Evolutionary conservation across 768 basidiomycete species (phyloP).

Genomic region (Pulveroboletus sp.): DNA sequence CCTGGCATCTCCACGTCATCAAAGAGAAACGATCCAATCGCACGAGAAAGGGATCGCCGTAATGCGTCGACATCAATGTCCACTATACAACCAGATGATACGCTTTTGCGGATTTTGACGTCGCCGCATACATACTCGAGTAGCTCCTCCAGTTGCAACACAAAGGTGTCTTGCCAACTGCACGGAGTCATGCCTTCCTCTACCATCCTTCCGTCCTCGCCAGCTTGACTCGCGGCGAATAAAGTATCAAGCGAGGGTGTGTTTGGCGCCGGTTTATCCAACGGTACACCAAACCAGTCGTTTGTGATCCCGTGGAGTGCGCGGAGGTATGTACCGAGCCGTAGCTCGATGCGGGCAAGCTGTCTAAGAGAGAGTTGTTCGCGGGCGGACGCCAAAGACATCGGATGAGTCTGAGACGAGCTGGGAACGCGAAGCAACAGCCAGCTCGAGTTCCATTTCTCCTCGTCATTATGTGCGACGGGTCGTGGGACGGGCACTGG

Average conservation of each 20-base stretch:
- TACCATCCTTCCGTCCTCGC: constrained; percentile 6
- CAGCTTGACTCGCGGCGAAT: neutral
- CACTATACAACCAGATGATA: constrained; percentile 5
- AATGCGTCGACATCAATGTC: constrained; percentile 38
- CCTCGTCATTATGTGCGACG: constrained; percentile 41
- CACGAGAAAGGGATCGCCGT: constrained; percentile 55
- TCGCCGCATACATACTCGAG: constrained; percentile 41
- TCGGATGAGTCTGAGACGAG: constrained; percentile 32
- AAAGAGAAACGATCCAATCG: constrained; percentile 73
- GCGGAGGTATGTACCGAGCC: constrained; percentile 57
- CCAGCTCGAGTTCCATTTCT: constrained; percentile 24
- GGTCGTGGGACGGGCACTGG: constrained; percentile 50
- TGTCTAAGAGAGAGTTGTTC: constrained; percentile 36
- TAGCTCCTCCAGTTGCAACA: constrained; percentile 52
- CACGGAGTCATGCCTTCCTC: constrained; percentile 37
- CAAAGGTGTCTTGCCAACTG: constrained; percentile 79
- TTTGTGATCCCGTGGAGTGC: constrained; percentile 71
- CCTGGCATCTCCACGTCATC: constrained; percentile 74
- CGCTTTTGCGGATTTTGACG: constrained; percentile 14
- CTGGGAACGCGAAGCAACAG: constrained; percentile 35
- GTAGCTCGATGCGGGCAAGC: constrained; percentile 50
- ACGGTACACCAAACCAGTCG: constrained; percentile 69
- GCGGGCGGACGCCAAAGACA: constrained; percentile 37
- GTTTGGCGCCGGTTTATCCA: constrained; percentile 23
- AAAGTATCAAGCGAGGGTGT: constrained; percentile 14